Base-by-base conservation (phyloP, 495 filamentous ascomycete genomes). In the Neurospora sp. region DNA sequence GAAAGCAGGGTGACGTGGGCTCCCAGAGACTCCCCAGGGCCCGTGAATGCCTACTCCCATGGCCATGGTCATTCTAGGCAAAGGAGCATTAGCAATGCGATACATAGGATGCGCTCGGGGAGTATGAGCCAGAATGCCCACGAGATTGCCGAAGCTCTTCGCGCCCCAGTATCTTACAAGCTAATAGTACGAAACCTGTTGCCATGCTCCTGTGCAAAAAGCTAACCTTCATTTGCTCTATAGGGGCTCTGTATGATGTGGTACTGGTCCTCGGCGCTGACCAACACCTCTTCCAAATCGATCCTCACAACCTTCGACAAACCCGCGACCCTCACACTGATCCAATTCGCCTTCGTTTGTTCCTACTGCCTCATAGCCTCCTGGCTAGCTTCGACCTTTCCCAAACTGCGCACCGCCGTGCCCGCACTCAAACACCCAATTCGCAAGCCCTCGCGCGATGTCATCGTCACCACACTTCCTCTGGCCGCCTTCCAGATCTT, bases 281-380 rank as follows among this genome's bases (percentile, higher is more conserved):
- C 96, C 72, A 99, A 98, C 82, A 97, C 94, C 0, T 98, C 96
- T 71, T 98, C 96, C 44, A 98, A 98, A 83, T 91, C 94, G 10
- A 98, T 99, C 78, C 87, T 99, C 72, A 98, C 94, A 76, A 91
- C 94, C 41, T 94, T 98, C 74, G 90, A 93, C 40, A 93, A 92
- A 80, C 96, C 96, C 12, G 91, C 97, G 27, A 99, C 96, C 35
- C 87, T 99, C 77, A 99, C 96, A 8, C 84, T 98, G 65, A 86
- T 98, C 76, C 96, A 99, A 87, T 99, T 99, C 82, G 92, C 88
- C 48, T 94, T 97, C 78, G 96, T 98, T 16, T 92, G 93, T 20
- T 86, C 89, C 68, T 97, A 93, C 89, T 99, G 96, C 80, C 75
- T 98, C 72, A 78, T 92, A 70, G 88, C 92, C 72, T 91, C 92